phyloP scores from a whole-genome alignment of 345 rosid species.

The Pseudoturritis turrita region DNA sequence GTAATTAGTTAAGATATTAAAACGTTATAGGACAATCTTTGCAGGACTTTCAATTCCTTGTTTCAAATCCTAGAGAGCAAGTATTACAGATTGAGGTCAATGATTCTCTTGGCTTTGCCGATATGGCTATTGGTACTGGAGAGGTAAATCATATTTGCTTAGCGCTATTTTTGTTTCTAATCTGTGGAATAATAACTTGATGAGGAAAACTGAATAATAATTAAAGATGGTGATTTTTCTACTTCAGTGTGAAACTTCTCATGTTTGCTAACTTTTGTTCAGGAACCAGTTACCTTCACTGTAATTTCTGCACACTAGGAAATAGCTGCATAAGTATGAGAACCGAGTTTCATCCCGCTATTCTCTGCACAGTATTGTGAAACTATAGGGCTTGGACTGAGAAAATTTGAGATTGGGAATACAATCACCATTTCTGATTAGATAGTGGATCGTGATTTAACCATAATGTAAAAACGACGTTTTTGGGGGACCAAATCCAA shows the following conservation, averaged over 20 bases:
- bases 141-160: slow-evolving; percentile 47
- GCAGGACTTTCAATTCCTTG: slow-evolving; percentile 91
- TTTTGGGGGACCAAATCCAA: no score
- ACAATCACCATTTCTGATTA: not conserved
- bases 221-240: not conserved
- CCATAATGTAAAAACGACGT: no score
- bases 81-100: slow-evolving; percentile 64
- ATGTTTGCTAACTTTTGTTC: not conserved
- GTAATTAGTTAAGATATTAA: not conserved
- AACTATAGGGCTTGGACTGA: not conserved
- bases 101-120: slow-evolving; percentile 69
- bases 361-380: not conserved
- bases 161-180: not conserved
- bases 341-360: not conserved
- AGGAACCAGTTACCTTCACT: not conserved
- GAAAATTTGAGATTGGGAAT: no score
- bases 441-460: not conserved
- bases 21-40: slow-evolving; percentile 12
- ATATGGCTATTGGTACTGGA: slow-evolving; percentile 66
- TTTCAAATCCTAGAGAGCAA: slow-evolving; percentile 72
- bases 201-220: not conserved
- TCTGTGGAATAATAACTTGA: not conserved
- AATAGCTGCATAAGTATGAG: not conserved
- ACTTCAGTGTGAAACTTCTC: not conserved
- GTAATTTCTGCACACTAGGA: not conserved